These are phyloP conservation scores for Huntiella savannae DNA, from an alignment of 2,329 filamentous ascomycete species.

Conservation along the genomic window DNA sequence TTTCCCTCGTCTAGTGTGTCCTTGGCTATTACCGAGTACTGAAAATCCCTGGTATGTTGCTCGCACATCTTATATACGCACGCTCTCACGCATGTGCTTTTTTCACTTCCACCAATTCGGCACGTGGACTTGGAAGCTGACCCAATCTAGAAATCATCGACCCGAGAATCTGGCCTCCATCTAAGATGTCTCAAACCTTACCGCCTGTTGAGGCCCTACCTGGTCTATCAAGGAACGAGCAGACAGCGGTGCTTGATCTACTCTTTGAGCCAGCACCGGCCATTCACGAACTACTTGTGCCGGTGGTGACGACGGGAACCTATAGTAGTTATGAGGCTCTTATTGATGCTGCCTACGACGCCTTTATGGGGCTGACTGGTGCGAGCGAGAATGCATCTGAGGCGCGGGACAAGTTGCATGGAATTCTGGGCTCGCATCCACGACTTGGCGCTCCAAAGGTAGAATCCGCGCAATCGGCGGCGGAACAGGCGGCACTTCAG, in stretches of 20 bases:
- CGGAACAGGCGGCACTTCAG: conserved; percentile 63
- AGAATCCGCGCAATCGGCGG: conserved; percentile 61
- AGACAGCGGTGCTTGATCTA: conserved; percentile 46
- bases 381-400: no score
- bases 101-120: no score
- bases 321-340: conserved; percentile 53
- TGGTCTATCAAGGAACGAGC: conserved; percentile 32
- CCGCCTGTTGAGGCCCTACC: conserved; percentile 39
- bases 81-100: no score
- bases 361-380: conserved; percentile 26
- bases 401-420: conserved; percentile 30
- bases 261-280: conserved; percentile 69
- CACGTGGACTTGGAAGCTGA: no score
- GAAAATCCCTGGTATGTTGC: no score
- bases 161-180: no score
- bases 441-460: conserved; percentile 65
- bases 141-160: no score
- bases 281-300: conserved; percentile 53
- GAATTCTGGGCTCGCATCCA: conserved; percentile 65
- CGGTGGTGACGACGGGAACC: conserved; percentile 34
- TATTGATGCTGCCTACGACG: conserved; percentile 43
- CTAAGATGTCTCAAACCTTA: conserved; percentile 18
- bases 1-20: no score
- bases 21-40: no score
- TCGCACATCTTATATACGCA: no score